A percentile compares a stretch with the other conserved stretches of the same genome.
Conservation (phyloP, 192 early-diverging fungal genomes). For the Backusella australiensis region DNA sequence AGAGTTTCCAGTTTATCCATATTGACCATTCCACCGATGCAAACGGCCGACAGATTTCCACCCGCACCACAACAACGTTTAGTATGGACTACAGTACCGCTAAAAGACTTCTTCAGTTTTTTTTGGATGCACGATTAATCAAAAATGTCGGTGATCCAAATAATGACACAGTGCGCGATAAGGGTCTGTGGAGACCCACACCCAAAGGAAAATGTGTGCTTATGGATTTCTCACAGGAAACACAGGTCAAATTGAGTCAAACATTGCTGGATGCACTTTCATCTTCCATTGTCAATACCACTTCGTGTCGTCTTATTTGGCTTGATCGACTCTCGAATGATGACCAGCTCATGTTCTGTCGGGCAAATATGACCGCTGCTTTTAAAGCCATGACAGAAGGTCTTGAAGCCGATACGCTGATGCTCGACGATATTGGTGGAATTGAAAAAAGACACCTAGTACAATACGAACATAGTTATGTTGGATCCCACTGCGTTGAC, state of each 20-base stretch:
- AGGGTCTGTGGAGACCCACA: slow-evolving; percentile 40
- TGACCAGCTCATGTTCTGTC: slow-evolving; percentile 38
- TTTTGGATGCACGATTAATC: slow-evolving; percentile 50
- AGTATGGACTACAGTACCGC: slow-evolving; percentile 49
- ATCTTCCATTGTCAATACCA: neutral
- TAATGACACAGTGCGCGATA: slow-evolving; percentile 42
- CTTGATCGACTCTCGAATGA: slow-evolving; percentile 34
- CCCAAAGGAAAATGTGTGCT: slow-evolving; percentile 46
- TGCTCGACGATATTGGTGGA: slow-evolving; percentile 13
- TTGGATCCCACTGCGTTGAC: slow-evolving; percentile 17
- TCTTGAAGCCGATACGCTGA: slow-evolving; percentile 24
- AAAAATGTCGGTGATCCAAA: slow-evolving; percentile 37
- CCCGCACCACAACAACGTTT: slow-evolving; percentile 50
- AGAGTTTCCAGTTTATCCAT: slow-evolving; percentile 34
- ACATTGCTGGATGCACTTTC: neutral
- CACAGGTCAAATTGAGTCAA: slow-evolving; percentile 29
- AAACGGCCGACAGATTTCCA: slow-evolving; percentile 23
- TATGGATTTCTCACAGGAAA: neutral
- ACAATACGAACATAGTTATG: neutral
- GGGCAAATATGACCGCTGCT: slow-evolving; percentile 34
- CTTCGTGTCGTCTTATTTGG: neutral
- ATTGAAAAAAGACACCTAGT: neutral
- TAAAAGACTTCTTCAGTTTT: slow-evolving; percentile 42
- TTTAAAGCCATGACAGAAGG: slow-evolving; percentile 42
- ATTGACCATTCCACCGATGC: slow-evolving; percentile 42